These are phyloP conservation scores for Cichorium intybus DNA, from an alignment of 140 eudicot genomes.

Conservation along the genomic window DNA sequence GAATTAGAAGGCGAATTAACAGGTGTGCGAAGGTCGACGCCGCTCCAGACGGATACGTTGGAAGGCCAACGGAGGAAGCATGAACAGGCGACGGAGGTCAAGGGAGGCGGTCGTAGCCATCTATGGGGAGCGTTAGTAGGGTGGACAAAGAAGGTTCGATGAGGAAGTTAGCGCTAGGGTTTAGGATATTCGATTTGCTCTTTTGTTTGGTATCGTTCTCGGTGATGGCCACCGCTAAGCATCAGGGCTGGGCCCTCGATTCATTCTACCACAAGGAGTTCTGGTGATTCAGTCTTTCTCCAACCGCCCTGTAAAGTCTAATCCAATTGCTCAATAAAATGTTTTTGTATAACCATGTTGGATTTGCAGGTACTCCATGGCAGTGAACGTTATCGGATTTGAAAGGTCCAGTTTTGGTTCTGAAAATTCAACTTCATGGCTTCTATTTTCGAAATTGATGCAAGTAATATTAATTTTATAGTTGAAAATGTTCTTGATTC, in stretches of 20 bases:
- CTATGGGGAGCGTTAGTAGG: slow-evolving; percentile 28
- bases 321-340: not conserved
- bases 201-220: slow-evolving; percentile 79
- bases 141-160: slow-evolving; percentile 40
- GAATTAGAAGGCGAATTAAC: too few species aligned
- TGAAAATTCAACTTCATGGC: not conserved
- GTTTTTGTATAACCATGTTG: too few species aligned
- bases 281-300: slow-evolving; percentile 38
- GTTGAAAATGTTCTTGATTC: not conserved
- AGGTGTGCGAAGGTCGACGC: too few species aligned
- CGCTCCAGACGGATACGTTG: slow-evolving; percentile 18
- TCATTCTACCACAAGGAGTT: slow-evolving; percentile 82
- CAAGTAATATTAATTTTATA: not conserved
- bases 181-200: slow-evolving; percentile 64
- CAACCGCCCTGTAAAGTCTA: not conserved
- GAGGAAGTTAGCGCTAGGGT: too few species aligned
- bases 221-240: slow-evolving; percentile 79
- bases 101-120: slow-evolving; percentile 23
- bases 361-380: too few species aligned
- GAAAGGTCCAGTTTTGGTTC: not conserved
- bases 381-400: too few species aligned
- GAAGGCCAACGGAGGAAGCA: slow-evolving; percentile 23
- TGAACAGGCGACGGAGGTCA: slow-evolving; percentile 21
- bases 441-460: not conserved
- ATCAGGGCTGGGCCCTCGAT: too few species aligned